Base-by-base conservation (phyloP, 257 asterid species). In the Thymus mandschuricus region DNA sequence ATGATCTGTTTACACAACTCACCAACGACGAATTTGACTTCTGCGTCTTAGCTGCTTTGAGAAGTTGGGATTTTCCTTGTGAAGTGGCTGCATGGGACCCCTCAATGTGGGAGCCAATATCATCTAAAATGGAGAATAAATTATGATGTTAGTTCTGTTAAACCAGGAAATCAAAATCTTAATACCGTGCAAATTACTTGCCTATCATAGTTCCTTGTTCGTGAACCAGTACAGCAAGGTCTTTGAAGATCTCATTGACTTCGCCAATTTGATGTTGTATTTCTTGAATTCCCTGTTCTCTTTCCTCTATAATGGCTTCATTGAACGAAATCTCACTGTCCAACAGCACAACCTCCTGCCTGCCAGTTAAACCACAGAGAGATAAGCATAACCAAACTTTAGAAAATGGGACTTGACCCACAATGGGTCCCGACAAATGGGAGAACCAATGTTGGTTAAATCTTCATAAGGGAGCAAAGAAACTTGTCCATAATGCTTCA, bases 181-280 rank as follows among this genome's bases (percentile, higher is more conserved):
- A 76, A 70, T 55, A 44, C 27, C 10, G 56, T 34, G 63, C 44
- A 65, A 54, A 60, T 56, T 33, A 44, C 21, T 58, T 84, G 89
- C 98, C 98, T 50, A 94, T 91, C 95, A 87, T 89, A 71, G 87
- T 76, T 81, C 98, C 97, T 86, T 94, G 98, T 60, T 91, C 98
- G 13, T 91, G 96, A 74, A 94, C 95, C 59, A 91, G 79, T 38
- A 94, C 96, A 0, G 92, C 96, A 8, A 94, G 89, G 81, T 91
- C 98, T 81, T 91, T 94, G 90, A 94, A 91, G 67, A 94, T 91
- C 81, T 89, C 97, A 76, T 87, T 91, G 55, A 94, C 98, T 89
- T 94, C 96, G 44, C 96, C 96, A 64, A 94, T 94, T 81, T 91
- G 97, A 59, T 94, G 95, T 56, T 91, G 96, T 56, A 94, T 91